phyloP scores from a whole-genome alignment of 805 yeast genomes.

The Ogataea paraovalis region DNA sequence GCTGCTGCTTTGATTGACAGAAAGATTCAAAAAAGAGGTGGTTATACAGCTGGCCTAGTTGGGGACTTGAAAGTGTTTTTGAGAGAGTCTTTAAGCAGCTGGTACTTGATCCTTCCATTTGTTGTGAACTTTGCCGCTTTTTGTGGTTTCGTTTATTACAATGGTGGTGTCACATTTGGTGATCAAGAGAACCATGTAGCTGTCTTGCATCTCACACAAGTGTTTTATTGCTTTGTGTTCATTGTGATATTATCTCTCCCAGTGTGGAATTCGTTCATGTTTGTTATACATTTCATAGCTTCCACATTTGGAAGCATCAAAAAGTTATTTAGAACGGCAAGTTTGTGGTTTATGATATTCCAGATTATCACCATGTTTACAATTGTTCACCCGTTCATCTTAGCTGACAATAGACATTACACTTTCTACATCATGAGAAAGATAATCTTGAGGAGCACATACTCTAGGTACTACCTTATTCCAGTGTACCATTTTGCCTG shows the following conservation, averaged over 20 bases:
- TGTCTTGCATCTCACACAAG: slow-evolving; percentile 70
- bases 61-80: slow-evolving; percentile 21
- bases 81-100: slow-evolving; percentile 30
- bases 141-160: slow-evolving; percentile 51
- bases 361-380: slow-evolving; percentile 57
- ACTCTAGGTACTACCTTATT: slow-evolving; percentile 46
- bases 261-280: slow-evolving; percentile 52
- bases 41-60: slow-evolving; percentile 25
- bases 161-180: slow-evolving; percentile 87
- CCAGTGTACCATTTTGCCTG: slow-evolving; percentile 67
- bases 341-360: slow-evolving; percentile 33
- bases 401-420: slow-evolving; percentile 93
- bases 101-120: slow-evolving; percentile 44
- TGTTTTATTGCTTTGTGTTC: slow-evolving; percentile 73
- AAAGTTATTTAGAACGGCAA: slow-evolving; percentile 16
- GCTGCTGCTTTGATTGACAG: slow-evolving; percentile 52
- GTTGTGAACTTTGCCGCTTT: slow-evolving; percentile 50
- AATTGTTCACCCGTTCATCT: slow-evolving; percentile 79
- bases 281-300: slow-evolving; percentile 37
- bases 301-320: slow-evolving; percentile 27
- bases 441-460: slow-evolving; percentile 47
- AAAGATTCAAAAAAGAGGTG: slow-evolving; percentile 33
- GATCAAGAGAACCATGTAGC: slow-evolving; percentile 82
- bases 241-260: slow-evolving; percentile 67
- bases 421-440: slow-evolving; percentile 81